These are phyloP conservation scores for Fusarium praegraminearum DNA, from an alignment of 2,329 filamentous ascomycete genomes.

Conservation along the genomic window DNA sequence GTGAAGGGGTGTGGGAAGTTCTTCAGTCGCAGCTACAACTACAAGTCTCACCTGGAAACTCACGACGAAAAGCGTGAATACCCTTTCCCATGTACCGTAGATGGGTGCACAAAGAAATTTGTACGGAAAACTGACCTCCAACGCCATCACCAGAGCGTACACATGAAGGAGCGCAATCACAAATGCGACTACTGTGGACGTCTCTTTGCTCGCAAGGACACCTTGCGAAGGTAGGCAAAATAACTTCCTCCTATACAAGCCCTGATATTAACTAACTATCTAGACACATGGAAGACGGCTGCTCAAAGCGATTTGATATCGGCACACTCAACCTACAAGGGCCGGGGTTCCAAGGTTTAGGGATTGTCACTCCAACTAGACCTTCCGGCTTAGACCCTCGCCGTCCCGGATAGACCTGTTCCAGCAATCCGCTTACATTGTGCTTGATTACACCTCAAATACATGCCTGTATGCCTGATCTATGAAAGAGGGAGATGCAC, in stretches of 20 bases:
- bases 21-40: conserved; percentile 88
- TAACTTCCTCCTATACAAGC: background rate
- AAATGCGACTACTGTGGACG: conserved; percentile 77
- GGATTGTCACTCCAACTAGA: conserved; percentile 35
- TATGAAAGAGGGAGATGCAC: background rate
- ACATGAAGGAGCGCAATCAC: conserved; percentile 78
- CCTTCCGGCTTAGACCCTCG: conserved; percentile 35
- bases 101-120: conserved; percentile 79
- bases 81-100: conserved; percentile 74
- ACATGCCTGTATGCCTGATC: background rate
- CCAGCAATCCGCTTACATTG: background rate
- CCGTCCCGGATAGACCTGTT: conserved; percentile 27
- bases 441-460: background rate
- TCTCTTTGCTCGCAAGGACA: conserved; percentile 84
- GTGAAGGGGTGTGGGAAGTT: conserved; percentile 78
- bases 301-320: conserved; percentile 74
- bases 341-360: conserved; percentile 44
- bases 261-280: conserved; percentile 9
- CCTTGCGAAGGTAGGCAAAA: conserved; percentile 75
- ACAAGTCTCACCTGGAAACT: conserved; percentile 86
- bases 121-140: conserved; percentile 84
- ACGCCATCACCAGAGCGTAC: conserved; percentile 73
- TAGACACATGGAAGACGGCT: conserved; percentile 83
- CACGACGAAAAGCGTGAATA: conserved; percentile 81
- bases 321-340: conserved; percentile 62